Percentiles rank a stretch among this genome's conserved stretches.
Conservation (phyloP, 2,329 filamentous ascomycete species). For the Xylariaceae sp. region DNA sequence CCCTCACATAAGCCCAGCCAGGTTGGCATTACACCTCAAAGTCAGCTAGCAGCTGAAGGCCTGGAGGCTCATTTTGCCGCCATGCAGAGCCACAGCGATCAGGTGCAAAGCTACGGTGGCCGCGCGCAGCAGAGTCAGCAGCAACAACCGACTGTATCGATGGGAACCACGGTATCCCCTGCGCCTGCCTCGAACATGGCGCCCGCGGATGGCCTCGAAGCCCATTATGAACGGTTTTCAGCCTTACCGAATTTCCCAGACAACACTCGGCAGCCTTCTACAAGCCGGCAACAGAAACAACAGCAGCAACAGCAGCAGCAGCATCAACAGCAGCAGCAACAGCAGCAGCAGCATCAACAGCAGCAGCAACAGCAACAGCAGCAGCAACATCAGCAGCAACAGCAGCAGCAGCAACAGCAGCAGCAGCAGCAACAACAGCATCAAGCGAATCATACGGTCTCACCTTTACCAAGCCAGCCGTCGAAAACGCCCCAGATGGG, state of each 20-base stretch:
- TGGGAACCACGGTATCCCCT: conserved; percentile 16
- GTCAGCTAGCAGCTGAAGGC: conserved; percentile 17
- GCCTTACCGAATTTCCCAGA: conserved; percentile 20
- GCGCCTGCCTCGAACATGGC: conserved; percentile 9
- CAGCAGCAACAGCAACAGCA: conserved; percentile 23
- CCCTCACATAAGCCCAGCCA: conserved; percentile 13
- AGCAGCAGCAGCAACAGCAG: too few species aligned
- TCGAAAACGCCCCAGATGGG: conserved; percentile 23
- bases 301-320: conserved; percentile 16
- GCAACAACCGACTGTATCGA: conserved; percentile 13
- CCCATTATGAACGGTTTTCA: conserved; percentile 23
- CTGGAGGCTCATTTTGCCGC: conserved; percentile 22
- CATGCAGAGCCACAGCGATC: conserved; percentile 18
- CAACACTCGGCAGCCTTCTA: conserved; percentile 13
- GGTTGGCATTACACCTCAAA: conserved; percentile 11
- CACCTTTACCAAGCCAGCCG: conserved; percentile 20
- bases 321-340: too few species aligned
- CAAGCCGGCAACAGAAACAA: conserved; percentile 20
- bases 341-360: too few species aligned
- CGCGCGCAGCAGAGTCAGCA: conserved; percentile 20
- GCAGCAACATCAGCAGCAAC: too few species aligned
- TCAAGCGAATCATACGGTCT: conserved; percentile 17
- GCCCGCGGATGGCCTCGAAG: conserved; percentile 20
- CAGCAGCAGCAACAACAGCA: conserved; percentile 22
- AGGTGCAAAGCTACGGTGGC: conserved; percentile 17